Evolutionary conservation across 2,329 filamentous ascomycete species (phyloP).

Genomic region (Nothophaeocryptopus gaeumannii): DNA sequence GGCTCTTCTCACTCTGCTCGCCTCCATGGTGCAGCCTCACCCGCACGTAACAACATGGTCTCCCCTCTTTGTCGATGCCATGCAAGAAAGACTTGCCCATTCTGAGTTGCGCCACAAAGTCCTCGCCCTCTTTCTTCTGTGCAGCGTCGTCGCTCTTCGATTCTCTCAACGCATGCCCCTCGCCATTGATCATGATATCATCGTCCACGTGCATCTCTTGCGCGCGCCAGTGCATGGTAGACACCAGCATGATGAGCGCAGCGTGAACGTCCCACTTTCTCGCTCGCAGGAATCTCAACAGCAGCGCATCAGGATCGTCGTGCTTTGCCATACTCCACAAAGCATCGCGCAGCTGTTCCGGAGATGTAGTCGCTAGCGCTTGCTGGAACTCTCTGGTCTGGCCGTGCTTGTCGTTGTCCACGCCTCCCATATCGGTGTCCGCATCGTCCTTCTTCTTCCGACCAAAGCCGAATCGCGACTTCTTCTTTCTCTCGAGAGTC

Average conservation of each 20-base stretch:
- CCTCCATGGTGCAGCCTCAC: conserved; percentile 77
- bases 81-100: conserved; percentile 94
- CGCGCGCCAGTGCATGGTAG: conserved; percentile 87
- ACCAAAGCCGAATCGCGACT: conserved; percentile 70
- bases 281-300: conserved; percentile 81
- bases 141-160: conserved; percentile 58
- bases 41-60: conserved; percentile 83
- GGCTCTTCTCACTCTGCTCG: conserved; percentile 74
- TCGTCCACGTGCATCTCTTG: conserved; percentile 84
- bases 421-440: conserved; percentile 49
- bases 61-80: conserved; percentile 75
- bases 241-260: conserved; percentile 89
- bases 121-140: conserved; percentile 66
- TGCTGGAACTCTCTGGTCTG: conserved; percentile 83
- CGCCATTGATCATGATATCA: conserved; percentile 77
- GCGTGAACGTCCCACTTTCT: conserved; percentile 94
- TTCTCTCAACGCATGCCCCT: conserved; percentile 62
- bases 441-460: conserved; percentile 67
- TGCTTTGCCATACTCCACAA: conserved; percentile 96
- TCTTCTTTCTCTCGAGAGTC: conserved; percentile 56
- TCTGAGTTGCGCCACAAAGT: conserved; percentile 79
- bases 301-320: conserved; percentile 83
- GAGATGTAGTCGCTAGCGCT: conserved; percentile 70
- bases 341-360: conserved; percentile 73
- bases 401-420: conserved; percentile 83